Conservation (phyloP, 176 grass and related monocot genomes). For the Eragrostis curvula region DNA sequence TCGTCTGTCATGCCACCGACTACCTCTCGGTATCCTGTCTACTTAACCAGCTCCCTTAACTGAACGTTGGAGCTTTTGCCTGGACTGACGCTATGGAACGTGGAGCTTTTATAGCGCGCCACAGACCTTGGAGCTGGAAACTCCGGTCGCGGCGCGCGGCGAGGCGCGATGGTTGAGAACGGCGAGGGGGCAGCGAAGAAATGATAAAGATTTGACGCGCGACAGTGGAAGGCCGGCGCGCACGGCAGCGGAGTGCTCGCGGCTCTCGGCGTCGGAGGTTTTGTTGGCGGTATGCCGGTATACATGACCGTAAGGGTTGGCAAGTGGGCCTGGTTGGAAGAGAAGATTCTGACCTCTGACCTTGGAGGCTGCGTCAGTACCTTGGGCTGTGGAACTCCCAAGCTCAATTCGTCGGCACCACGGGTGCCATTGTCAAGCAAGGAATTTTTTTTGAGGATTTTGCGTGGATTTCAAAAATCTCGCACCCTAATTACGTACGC, state of each 20-base stretch:
- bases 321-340: not conserved
- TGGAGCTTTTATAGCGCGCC: constrained; percentile 28
- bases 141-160: not conserved
- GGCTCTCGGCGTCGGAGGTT: constrained; percentile 2
- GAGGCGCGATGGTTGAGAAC: constrained; percentile 25
- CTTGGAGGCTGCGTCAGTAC: constrained; percentile 42
- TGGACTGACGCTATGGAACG: not conserved
- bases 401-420: not conserved
- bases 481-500: not conserved
- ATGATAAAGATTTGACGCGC: constrained; percentile 31
- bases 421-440: not conserved
- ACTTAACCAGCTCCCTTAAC: not conserved
- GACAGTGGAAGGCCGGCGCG: constrained; percentile 44
- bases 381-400: not conserved
- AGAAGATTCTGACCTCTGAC: constrained; percentile 35
- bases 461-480: not conserved
- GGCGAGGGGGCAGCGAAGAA: constrained; percentile 36
- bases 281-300: constrained; percentile 7
- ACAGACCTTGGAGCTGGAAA: not conserved
- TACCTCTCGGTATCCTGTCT: no score
- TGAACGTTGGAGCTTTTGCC: not conserved
- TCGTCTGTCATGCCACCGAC: constrained; percentile 11
- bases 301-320: not conserved
- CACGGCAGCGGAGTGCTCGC: constrained; percentile 7
- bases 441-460: not conserved